phyloP scores from a whole-genome alignment of 2,329 filamentous ascomycete genomes.

The Pseudogymnoascus sp. region DNA sequence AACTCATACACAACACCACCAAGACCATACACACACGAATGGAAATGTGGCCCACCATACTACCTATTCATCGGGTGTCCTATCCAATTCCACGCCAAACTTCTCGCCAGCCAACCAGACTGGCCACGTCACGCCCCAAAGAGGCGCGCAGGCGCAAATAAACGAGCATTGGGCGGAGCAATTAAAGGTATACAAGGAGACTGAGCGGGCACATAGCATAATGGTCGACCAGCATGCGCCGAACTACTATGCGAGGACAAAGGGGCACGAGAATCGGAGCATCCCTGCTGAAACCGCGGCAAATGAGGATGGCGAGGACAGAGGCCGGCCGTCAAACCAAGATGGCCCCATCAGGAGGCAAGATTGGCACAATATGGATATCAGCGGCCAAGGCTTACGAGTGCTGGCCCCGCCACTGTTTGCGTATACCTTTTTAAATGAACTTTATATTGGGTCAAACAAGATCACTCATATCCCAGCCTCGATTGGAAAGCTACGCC shows the following conservation, averaged over 20 bases:
- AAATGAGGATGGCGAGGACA: conserved; percentile 44
- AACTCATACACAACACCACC: conserved; percentile 55
- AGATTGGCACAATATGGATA: conserved; percentile 88
- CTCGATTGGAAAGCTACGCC: conserved; percentile 73
- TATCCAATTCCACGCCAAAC: conserved; percentile 53
- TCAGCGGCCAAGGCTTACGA: conserved; percentile 90
- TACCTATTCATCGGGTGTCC: conserved; percentile 53
- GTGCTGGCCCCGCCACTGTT: conserved; percentile 75
- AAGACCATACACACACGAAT: conserved; percentile 48
- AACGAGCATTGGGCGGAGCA: conserved; percentile 83
- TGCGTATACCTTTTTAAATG: conserved; percentile 79
- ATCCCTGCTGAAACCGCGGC: conserved; percentile 41
- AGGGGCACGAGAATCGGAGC: conserved; percentile 62
- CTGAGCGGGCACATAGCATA: conserved; percentile 63
- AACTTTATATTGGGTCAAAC: conserved; percentile 91
- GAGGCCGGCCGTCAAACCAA: conserved; percentile 53
- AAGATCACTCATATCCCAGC: conserved; percentile 74
- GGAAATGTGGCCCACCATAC: conserved; percentile 53
- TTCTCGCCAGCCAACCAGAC: conserved; percentile 50
- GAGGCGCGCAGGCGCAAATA: conserved; percentile 44
- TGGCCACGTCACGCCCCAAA: conserved; percentile 41
- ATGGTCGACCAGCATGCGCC: conserved; percentile 60
- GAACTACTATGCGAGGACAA: conserved; percentile 64
- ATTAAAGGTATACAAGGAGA: conserved; percentile 69
- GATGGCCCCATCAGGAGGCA: conserved; percentile 62